These are phyloP conservation scores for Hypoxylon lienhwacheense DNA, from an alignment of 495 filamentous ascomycete genomes.

Conservation along the genomic window DNA sequence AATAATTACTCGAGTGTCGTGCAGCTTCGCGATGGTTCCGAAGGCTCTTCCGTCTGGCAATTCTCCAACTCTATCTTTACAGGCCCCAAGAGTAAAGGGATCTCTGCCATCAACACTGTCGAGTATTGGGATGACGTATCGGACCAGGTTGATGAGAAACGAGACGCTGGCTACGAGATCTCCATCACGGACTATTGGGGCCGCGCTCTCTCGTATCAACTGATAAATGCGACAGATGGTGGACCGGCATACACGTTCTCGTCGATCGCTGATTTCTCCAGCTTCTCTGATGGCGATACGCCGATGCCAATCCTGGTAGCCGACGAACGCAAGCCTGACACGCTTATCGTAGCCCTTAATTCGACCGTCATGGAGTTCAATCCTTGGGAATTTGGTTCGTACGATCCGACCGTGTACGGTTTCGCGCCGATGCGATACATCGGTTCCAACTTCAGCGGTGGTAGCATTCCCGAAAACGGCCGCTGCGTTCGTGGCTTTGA, in stretches of 20 bases:
- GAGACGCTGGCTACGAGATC: conserved; percentile 69
- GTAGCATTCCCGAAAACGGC: conserved; percentile 59
- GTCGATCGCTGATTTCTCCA: conserved; percentile 69
- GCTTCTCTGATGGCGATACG: conserved; percentile 69
- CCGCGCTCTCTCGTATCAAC: conserved; percentile 78
- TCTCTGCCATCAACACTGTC: conserved; percentile 46
- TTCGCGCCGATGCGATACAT: conserved; percentile 76
- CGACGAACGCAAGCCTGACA: conserved; percentile 69
- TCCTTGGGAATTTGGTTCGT: conserved; percentile 84
- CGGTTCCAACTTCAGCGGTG: conserved; percentile 76
- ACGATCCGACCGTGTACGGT: conserved; percentile 77
- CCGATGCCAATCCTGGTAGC: conserved; percentile 85
- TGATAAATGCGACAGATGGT: conserved; percentile 76
- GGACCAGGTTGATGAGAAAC: conserved; percentile 65
- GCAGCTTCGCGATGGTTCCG: conserved; percentile 58
- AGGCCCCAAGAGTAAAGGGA: conserved; percentile 44
- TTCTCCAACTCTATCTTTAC: conserved; percentile 75
- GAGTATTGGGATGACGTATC: conserved; percentile 70
- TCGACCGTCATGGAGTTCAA: conserved; percentile 86
- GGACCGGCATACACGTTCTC: conserved; percentile 84
- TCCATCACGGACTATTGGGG: conserved; percentile 89
- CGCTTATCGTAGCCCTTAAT: conserved; percentile 67
- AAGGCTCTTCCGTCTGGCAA: conserved; percentile 67
- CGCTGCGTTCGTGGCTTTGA: conserved; percentile 80
- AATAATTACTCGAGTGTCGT: conserved; percentile 88